Percentiles rank a stretch among this genome's conserved stretches.
phyloP scores from a whole-genome alignment of 2,329 filamentous ascomycete genomes.

The Teratosphaeria zuluensis region DNA sequence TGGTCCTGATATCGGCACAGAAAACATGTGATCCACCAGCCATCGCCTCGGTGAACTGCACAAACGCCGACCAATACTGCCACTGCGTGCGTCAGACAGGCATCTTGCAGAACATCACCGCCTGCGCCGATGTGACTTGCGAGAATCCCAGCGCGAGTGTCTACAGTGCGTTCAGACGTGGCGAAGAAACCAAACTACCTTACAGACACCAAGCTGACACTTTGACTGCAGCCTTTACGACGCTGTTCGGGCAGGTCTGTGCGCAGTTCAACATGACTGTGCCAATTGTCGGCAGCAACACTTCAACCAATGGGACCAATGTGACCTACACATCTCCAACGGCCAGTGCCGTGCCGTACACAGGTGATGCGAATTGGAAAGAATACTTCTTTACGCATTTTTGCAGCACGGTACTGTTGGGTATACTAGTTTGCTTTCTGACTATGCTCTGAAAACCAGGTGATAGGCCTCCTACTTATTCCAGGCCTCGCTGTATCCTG shows the following conservation, averaged over 20 bases:
- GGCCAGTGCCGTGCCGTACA: constrained; percentile 1
- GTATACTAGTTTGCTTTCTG: background rate
- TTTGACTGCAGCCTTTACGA: constrained; percentile 8
- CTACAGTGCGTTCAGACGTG: constrained; percentile 7
- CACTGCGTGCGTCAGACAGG: constrained; percentile 13
- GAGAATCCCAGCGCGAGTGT: constrained; percentile 8
- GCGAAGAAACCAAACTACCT: background rate
- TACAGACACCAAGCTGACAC: background rate
- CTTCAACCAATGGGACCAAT: constrained; percentile 9
- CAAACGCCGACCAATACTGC: constrained; percentile 14
- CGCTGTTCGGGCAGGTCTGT: constrained; percentile 12
- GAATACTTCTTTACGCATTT: background rate
- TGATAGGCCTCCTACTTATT: background rate
- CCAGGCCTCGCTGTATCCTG: background rate
- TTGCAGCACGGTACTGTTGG: background rate
- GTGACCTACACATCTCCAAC: constrained; percentile 4
- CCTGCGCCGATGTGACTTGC: constrained; percentile 10
- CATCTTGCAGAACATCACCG: constrained; percentile 11
- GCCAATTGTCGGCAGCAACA: constrained; percentile 10
- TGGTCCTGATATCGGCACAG: constrained; percentile 1
- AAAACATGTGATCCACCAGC: constrained; percentile 13
- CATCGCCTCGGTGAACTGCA: constrained; percentile 15
- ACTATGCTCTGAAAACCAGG: background rate
- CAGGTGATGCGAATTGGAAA: background rate
- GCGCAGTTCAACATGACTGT: constrained; percentile 12